Percentiles rank a stretch among this genome's conserved stretches.
These are phyloP conservation scores for Anisodus acutangulus DNA, from an alignment of 257 asterid genomes.

Conservation along the genomic window DNA sequence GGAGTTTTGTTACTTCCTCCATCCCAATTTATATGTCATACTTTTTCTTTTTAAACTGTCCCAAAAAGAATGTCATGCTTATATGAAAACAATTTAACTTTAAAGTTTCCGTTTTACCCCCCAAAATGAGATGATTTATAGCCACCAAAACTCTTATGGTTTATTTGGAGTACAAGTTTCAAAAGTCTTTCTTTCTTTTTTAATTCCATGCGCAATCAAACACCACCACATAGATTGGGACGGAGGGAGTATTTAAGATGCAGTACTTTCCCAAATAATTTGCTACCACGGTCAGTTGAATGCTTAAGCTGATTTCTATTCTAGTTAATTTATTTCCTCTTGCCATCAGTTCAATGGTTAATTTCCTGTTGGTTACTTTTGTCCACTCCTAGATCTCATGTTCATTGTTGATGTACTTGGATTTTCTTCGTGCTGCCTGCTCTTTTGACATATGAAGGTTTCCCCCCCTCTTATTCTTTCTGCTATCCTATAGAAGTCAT, in stretches of 20 bases:
- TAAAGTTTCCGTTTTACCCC: not conserved
- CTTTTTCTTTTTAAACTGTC: not conserved
- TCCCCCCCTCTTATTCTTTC: not conserved
- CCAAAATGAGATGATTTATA: not conserved
- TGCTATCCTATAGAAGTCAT: not conserved
- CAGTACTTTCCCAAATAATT: not conserved
- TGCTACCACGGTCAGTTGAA: not conserved
- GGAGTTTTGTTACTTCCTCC: not conserved
- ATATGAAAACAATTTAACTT: not conserved
- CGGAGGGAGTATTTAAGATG: not conserved
- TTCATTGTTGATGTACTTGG: not conserved
- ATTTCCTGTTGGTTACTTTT: not conserved
- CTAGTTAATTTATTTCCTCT: not conserved
- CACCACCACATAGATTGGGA: not conserved
- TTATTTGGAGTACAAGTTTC: too few relatives aligned
- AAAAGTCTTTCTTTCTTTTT: too few relatives aligned
- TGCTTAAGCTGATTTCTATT: not conserved
- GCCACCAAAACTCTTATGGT: not conserved
- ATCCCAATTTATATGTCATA: not conserved
- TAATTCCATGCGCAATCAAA: too few relatives aligned
- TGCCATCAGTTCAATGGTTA: not conserved
- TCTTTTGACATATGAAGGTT: not conserved
- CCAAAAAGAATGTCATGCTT: not conserved
- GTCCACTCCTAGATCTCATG: not conserved
- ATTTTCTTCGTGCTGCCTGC: not conserved